Evolutionary conservation across 208 protist species (phyloP).

Genomic region (Entamoeba histolytica): DNA sequence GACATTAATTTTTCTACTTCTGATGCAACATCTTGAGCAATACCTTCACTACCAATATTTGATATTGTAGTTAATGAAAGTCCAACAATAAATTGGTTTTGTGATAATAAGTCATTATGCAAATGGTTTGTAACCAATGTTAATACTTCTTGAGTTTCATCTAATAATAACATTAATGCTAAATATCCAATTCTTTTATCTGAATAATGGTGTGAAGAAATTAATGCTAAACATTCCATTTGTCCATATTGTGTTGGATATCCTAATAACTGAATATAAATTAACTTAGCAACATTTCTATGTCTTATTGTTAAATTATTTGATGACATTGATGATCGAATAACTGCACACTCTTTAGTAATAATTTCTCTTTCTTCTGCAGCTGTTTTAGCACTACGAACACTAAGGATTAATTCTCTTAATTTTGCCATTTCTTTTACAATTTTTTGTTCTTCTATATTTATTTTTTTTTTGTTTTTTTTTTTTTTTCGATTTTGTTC

Average conservation of each 20-base stretch:
- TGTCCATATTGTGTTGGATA: constrained; percentile 67
- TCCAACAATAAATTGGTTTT: constrained; percentile 50
- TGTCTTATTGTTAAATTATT: constrained; percentile 63
- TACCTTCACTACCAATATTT: constrained; percentile 68
- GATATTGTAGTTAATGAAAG: constrained; percentile 58
- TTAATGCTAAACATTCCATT: constrained; percentile 67
- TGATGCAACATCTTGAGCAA: constrained; percentile 68
- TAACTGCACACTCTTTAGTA: neutral
- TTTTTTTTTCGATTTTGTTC: too few species aligned
- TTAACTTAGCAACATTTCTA: constrained; percentile 78
- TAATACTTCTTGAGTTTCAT: constrained; percentile 60
- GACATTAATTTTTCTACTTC: constrained; percentile 65
- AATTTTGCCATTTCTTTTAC: neutral
- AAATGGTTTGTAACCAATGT: constrained; percentile 58
- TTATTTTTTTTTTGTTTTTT: too few species aligned
- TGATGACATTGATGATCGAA: constrained; percentile 26
- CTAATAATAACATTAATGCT: constrained; percentile 57
- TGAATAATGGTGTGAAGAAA: constrained; percentile 48
- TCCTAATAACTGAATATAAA: constrained; percentile 74
- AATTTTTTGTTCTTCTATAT: too few species aligned
- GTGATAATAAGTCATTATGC: constrained; percentile 33
- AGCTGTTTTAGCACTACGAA: neutral
- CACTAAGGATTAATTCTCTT: neutral
- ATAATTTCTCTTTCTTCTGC: neutral
- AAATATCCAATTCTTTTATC: constrained; percentile 75